A percentile compares a stretch with the other conserved stretches of the same genome.
Conservation (phyloP, 495 filamentous ascomycete genomes). For the Parachaetomium inaequale region DNA sequence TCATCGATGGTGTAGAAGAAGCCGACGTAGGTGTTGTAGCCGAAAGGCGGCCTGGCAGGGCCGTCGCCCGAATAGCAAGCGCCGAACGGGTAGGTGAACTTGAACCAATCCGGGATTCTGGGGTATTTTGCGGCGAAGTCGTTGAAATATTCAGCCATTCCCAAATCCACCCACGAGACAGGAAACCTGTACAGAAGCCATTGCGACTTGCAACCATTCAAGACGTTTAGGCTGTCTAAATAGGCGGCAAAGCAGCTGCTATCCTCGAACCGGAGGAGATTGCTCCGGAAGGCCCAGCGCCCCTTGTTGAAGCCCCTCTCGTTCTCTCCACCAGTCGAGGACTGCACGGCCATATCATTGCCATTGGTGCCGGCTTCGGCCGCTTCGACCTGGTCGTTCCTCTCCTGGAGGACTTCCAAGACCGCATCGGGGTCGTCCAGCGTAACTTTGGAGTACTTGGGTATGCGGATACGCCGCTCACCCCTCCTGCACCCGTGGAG, state of each 20-base stretch:
- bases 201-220: neutral
- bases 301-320: neutral
- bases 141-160: constrained; percentile 37
- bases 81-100: constrained; percentile 21
- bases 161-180: constrained; percentile 36
- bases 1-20: constrained; percentile 46
- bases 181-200: constrained; percentile 32
- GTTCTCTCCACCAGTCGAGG: neutral
- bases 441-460: constrained; percentile 37
- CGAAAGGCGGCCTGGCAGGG: neutral
- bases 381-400: constrained; percentile 7
- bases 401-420: constrained; percentile 24
- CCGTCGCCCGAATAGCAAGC: neutral
- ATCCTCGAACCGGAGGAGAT: neutral
- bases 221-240: neutral
- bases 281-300: constrained; percentile 17
- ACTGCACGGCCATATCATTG: neutral
- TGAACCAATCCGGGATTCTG: constrained; percentile 38
- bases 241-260: neutral
- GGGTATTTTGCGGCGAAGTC: constrained; percentile 28
- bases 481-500: constrained; percentile 22
- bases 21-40: constrained; percentile 29
- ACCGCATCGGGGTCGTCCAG: constrained; percentile 40
- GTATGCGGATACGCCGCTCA: constrained; percentile 37
- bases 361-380: neutral